These are phyloP conservation scores for Nigrospora oryzae DNA, from an alignment of 2,329 filamentous ascomycete species.

Conservation along the genomic window DNA sequence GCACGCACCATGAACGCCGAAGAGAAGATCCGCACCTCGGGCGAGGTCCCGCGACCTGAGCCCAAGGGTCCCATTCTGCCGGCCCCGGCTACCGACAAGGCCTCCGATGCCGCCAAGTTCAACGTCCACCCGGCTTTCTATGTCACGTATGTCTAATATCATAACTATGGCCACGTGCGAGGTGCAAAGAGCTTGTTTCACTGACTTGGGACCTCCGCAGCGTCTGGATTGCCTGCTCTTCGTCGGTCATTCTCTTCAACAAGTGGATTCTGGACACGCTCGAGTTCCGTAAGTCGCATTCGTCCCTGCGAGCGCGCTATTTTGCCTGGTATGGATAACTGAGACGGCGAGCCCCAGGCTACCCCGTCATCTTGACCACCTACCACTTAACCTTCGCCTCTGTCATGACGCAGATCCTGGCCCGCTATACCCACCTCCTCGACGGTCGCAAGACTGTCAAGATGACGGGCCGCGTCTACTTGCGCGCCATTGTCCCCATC, in stretches of 20 bases:
- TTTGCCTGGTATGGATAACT: too few relatives aligned
- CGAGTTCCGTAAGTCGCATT: conserved; percentile 61
- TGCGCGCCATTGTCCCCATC: conserved; percentile 89
- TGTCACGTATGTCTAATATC: conserved; percentile 50
- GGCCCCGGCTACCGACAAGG: conserved; percentile 65
- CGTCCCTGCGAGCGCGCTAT: neutral
- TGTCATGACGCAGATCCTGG: conserved; percentile 87
- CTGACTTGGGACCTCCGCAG: conserved; percentile 34
- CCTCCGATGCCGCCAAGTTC: conserved; percentile 45
- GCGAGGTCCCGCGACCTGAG: conserved; percentile 59
- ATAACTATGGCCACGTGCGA: neutral
- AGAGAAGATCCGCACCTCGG: conserved; percentile 78
- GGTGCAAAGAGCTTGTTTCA: neutral
- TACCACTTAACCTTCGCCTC: conserved; percentile 94
- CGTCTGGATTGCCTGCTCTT: conserved; percentile 86
- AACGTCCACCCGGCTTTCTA: conserved; percentile 77
- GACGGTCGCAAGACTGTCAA: conserved; percentile 94
- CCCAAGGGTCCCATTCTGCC: conserved; percentile 59
- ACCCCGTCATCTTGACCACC: conserved; percentile 79
- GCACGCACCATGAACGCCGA: conserved; percentile 49
- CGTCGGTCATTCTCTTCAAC: conserved; percentile 96
- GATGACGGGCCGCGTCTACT: conserved; percentile 91
- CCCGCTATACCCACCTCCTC: conserved; percentile 79
- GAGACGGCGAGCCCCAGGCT: conserved; percentile 32
- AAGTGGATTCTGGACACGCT: conserved; percentile 91